Percentiles rank a stretch among this genome's conserved stretches.
phyloP scores from a whole-genome alignment of 345 rosid species.

The Eucalyptus urophylla region DNA sequence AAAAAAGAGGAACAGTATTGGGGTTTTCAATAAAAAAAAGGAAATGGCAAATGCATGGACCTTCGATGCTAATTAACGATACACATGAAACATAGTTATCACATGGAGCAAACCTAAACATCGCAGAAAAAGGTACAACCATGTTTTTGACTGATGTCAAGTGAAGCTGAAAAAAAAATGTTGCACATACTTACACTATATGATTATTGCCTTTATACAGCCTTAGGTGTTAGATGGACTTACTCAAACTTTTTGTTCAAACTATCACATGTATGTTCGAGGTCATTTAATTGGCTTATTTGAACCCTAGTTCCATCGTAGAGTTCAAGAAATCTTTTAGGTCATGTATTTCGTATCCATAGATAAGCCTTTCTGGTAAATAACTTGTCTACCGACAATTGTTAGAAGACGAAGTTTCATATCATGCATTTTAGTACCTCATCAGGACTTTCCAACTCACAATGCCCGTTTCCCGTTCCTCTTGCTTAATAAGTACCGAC shows the following conservation, averaged over 20 bases:
- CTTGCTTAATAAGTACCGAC: constrained; percentile 79
- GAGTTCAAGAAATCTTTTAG: neutral
- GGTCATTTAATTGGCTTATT: neutral
- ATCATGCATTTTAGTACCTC: constrained; percentile 33
- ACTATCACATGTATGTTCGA: neutral
- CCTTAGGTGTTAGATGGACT: neutral
- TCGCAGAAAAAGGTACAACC: neutral
- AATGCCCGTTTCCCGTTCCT: constrained; percentile 95
- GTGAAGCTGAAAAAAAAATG: neutral
- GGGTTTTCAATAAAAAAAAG: neutral
- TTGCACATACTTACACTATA: neutral
- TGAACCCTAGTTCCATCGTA: neutral
- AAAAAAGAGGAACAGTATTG: neutral
- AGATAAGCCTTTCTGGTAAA: neutral
- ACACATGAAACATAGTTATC: neutral
- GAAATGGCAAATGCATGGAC: neutral
- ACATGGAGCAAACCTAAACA: neutral
- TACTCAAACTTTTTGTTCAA: neutral
- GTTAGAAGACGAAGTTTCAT: neutral
- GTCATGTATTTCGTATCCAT: neutral
- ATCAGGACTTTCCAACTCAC: constrained; percentile 72
- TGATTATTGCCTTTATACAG: neutral
- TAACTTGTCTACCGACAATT: neutral
- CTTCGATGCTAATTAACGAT: neutral
- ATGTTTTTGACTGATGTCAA: neutral